Base-by-base conservation (phyloP, 257 asterid species). In the Phtheirospermum japonicum region DNA sequence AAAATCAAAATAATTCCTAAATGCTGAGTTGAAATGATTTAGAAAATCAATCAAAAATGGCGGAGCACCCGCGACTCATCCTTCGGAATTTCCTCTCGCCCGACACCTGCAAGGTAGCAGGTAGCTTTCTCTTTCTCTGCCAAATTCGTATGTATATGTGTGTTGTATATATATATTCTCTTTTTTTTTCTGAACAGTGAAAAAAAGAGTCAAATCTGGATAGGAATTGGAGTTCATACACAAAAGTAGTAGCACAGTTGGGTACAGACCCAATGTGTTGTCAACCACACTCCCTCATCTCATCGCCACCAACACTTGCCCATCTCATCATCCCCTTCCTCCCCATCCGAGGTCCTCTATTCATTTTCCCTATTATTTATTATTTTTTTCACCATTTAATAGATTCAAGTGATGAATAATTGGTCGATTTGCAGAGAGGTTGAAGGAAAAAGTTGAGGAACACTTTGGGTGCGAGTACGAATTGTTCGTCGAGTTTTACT, bases 211-310 rank as follows among this genome's bases (percentile, higher is more conserved):
- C n/a, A n/a, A n/a, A 13, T 16, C 4, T 7, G 48, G 8, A 17
- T 59, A 89, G 96, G 96, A 91, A 71, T 75, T 91, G 74, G 88
- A 81, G 73, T 88, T 91, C 73, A 86, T 91, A 73, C 97, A 91
- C 70, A 91, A 78, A 68, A 88, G 98, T 76, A 79, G 95, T 70
- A 74, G 93, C 79, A 83, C 95, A 7, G 82, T 88, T 48, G 98
- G 97, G 49, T 92, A 92, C 77, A 86, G 96, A 34, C 89, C 92
- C 31, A 84, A 81, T 75, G 97, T 92, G 49, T 89, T 92, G 66
- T 92, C 98, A 43, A 92, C 98, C 67, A 88, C 98, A 33, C 85
- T 92, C 70, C 68, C 82, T 76, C 97, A 92, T 79, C 93, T 92
- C 61, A 67, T 82, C 50, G 96, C 95, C 23, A 86, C 97, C 33